phyloP scores from a whole-genome alignment of 495 filamentous ascomycete species.

The Articulospora tetracladia region DNA sequence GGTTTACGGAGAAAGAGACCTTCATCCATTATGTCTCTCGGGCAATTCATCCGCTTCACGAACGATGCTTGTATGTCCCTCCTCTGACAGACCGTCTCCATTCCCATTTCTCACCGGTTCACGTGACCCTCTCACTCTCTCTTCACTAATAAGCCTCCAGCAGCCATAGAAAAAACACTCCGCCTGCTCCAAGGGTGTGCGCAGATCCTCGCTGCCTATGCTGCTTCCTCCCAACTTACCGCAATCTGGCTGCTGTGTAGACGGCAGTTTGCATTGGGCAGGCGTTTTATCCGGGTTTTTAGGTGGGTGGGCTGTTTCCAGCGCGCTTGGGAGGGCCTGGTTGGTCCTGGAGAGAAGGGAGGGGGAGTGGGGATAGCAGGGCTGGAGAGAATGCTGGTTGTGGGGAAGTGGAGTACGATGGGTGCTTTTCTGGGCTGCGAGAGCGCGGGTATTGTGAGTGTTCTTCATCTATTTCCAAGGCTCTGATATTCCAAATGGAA shows the following conservation, averaged over 20 bases:
- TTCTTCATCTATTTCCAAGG: neutral
- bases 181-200: slow-evolving; percentile 54
- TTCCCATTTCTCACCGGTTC: neutral
- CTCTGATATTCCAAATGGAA: neutral
- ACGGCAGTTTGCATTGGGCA: slow-evolving; percentile 21
- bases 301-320: slow-evolving; percentile 59
- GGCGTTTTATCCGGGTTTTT: slow-evolving; percentile 60
- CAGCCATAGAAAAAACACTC: slow-evolving; percentile 59
- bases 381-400: slow-evolving; percentile 25
- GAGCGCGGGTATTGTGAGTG: slow-evolving; percentile 32
- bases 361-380: neutral
- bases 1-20: no score
- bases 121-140: neutral
- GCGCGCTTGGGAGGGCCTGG: slow-evolving; percentile 31
- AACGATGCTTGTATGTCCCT: slow-evolving; percentile 13
- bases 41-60: slow-evolving; percentile 20
- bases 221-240: slow-evolving; percentile 21
- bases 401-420: slow-evolving; percentile 37
- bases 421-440: slow-evolving; percentile 47
- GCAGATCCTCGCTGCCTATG: slow-evolving; percentile 42
- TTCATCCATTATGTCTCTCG: slow-evolving; percentile 20
- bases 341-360: neutral
- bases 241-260: slow-evolving; percentile 1
- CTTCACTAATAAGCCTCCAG: slow-evolving; percentile 25
- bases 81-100: neutral